These are phyloP conservation scores for Panicum miliaceum DNA, from an alignment of 176 grass and related monocot genomes.

Conservation along the genomic window DNA sequence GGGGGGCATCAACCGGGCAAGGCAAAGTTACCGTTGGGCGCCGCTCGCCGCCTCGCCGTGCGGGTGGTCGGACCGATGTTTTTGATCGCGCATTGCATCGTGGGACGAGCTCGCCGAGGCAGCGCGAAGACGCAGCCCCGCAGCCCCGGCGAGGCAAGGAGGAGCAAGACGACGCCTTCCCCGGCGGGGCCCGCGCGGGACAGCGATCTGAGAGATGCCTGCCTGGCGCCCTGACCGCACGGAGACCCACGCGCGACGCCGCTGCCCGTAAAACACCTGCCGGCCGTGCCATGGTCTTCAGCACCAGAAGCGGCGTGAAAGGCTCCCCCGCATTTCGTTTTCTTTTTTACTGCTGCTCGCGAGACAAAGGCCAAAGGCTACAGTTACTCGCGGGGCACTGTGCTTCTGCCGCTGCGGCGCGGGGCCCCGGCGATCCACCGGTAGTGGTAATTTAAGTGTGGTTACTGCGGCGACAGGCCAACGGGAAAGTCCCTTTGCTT, in stretches of 20 bases:
- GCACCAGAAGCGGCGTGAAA: neutral
- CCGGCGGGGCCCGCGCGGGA: slow-evolving; percentile 10
- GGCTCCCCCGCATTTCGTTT: no score
- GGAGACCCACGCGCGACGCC: neutral
- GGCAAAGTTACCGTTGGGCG: slow-evolving; percentile 58
- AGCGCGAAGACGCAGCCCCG: neutral
- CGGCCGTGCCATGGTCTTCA: slow-evolving; percentile 27
- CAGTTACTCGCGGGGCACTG: neutral
- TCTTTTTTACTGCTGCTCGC: neutral
- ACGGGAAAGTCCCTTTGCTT: slow-evolving; percentile 10
- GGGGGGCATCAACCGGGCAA: neutral
- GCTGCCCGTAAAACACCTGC: neutral
- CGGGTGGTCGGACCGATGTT: neutral
- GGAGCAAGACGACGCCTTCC: neutral
- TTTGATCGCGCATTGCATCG: neutral
- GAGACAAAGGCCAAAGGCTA: neutral
- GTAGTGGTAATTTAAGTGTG: slow-evolving; percentile 16
- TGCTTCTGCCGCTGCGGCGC: no score
- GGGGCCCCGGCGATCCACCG: neutral
- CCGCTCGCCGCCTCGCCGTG: neutral
- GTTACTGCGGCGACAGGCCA: slow-evolving; percentile 10
- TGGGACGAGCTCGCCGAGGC: neutral
- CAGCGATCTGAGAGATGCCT: slow-evolving; percentile 28
- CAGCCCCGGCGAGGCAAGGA: no score
- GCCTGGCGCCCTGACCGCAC: neutral